These are phyloP conservation scores for Plectosphaerella cucumerina DNA, from an alignment of 2,329 filamentous ascomycete species.

Conservation along the genomic window DNA sequence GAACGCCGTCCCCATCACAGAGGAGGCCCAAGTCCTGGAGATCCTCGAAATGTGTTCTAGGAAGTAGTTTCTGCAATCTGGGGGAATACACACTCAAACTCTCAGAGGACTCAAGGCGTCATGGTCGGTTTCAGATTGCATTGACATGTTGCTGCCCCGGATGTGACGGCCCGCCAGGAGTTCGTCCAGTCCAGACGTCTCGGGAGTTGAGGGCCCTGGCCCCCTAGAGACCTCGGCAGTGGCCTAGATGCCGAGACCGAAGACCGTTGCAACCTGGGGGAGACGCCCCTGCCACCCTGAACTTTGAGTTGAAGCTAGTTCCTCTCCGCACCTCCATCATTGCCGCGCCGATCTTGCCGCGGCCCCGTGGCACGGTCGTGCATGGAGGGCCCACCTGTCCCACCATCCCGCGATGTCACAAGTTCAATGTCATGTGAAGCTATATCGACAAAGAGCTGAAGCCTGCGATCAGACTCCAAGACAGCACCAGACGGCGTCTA, in stretches of 20 bases:
- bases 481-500: no score
- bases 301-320: background rate
- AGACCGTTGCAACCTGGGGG: no score
- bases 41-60: constrained; percentile 37
- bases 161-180: background rate
- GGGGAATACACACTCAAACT: background rate
- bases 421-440: no score
- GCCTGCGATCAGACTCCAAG: no score
- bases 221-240: background rate
- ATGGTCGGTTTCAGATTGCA: background rate
- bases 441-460: no score
- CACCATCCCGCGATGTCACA: background rate
- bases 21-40: constrained; percentile 44
- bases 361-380: no score
- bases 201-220: no score
- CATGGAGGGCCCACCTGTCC: background rate
- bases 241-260: background rate
- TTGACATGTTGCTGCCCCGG: background rate
- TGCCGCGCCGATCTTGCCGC: no score
- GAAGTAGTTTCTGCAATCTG: background rate
- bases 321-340: background rate
- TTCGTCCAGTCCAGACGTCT: no score
- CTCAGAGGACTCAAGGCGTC: no score
- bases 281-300: background rate
- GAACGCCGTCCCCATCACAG: constrained; percentile 43